Conservation (phyloP, 2,329 filamentous ascomycete genomes). For the Uncinocarpus reesii region DNA sequence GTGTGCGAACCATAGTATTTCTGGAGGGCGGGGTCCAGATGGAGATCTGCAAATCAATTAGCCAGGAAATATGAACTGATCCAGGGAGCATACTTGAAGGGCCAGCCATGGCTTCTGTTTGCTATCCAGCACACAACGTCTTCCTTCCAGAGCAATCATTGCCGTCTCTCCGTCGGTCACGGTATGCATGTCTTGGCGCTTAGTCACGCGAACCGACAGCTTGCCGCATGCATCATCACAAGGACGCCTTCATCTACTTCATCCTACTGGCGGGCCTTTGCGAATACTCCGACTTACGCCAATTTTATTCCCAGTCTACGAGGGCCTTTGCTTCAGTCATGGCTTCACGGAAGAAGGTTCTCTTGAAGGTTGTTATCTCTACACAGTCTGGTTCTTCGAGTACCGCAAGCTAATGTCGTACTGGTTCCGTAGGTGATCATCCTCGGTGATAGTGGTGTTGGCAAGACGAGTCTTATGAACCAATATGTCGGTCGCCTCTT, state of each 20-base stretch:
- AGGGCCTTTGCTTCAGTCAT: constrained; percentile 37
- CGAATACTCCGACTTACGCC: background rate
- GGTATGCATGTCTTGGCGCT: no score
- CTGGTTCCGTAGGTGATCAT: constrained; percentile 72
- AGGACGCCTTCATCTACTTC: no score
- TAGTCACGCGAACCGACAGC: no score
- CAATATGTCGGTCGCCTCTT: constrained; percentile 74
- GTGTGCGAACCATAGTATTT: constrained; percentile 46
- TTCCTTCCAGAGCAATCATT: no score
- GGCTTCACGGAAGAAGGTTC: constrained; percentile 79
- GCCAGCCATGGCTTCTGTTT: no score
- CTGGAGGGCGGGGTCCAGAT: constrained; percentile 38
- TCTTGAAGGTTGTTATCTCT: constrained; percentile 59
- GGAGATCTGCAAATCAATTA: constrained; percentile 40
- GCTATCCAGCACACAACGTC: no score
- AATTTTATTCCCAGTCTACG: background rate
- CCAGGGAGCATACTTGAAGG: no score
- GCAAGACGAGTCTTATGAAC: constrained; percentile 99
- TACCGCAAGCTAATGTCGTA: background rate
- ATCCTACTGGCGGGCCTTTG: background rate
- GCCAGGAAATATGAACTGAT: no score
- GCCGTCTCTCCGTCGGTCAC: no score
- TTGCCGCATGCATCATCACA: no score
- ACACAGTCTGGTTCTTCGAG: background rate
- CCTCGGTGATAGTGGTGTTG: constrained; percentile 94